A percentile compares a stretch with the other conserved stretches of the same genome.
Evolutionary conservation across 345 rosid species (phyloP).

Genomic region (Eucalyptus cloeziana): DNA sequence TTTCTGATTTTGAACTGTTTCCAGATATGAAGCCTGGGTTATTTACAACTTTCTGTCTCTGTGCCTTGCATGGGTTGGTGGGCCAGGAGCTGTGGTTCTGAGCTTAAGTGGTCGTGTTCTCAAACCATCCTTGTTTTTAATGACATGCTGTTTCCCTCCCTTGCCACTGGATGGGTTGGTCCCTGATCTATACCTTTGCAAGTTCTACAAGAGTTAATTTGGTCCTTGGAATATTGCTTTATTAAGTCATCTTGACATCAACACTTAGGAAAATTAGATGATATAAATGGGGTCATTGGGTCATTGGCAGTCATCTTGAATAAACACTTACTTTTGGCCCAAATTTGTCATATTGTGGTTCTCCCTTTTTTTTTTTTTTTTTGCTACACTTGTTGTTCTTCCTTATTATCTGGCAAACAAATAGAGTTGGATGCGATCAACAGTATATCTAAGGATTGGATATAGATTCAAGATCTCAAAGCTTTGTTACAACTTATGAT

Average conservation of each 20-base stretch:
- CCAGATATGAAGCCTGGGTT: conserved; percentile 99
- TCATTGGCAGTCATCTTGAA: neutral
- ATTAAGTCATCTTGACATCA: neutral
- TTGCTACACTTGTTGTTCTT: neutral
- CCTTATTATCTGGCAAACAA: neutral
- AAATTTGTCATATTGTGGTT: neutral
- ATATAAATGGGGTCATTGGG: neutral
- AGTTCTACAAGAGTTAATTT: neutral
- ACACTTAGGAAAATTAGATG: neutral
- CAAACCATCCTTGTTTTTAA: conserved; percentile 72
- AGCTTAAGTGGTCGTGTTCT: conserved; percentile 80
- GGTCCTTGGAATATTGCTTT: neutral
- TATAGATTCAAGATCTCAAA: neutral
- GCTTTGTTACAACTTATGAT: neutral
- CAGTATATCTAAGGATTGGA: neutral
- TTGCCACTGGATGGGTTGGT: conserved; percentile 86
- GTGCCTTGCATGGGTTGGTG: conserved; percentile 99
- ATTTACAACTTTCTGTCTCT: conserved; percentile 84
- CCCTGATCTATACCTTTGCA: neutral
- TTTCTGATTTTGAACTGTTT: conserved; percentile 1
- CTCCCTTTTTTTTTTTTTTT: neutral
- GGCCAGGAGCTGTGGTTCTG: conserved; percentile 90
- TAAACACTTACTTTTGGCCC: neutral
- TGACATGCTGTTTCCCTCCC: conserved; percentile 94
- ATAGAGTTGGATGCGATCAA: neutral